Conservation (phyloP, 1,284 basidiomycete genomes). For the Boletellus deceptivus region DNA sequence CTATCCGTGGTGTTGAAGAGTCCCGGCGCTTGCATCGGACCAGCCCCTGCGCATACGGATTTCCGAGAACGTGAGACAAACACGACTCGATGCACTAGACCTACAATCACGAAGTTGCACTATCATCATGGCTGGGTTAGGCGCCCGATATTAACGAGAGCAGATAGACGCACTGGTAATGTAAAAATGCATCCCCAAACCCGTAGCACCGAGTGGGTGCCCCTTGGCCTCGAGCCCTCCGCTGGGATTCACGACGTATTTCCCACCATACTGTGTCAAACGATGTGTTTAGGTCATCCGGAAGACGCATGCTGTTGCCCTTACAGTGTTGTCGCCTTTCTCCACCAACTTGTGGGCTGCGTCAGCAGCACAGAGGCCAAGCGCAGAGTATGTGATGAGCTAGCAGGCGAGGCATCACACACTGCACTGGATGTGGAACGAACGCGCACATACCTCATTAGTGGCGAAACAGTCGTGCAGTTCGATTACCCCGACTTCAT, state of each 20-base stretch:
- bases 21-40: conserved; percentile 77
- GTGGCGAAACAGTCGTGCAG: conserved; percentile 86
- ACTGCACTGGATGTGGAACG: background rate
- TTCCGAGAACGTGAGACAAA: background rate
- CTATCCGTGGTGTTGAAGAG: conserved; percentile 60
- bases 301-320: background rate
- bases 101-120: conserved; percentile 75
- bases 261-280: conserved; percentile 55
- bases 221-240: conserved; percentile 88
- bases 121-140: conserved; percentile 24
- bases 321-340: conserved; percentile 74
- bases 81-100: conserved; percentile 16
- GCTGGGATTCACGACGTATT: conserved; percentile 85
- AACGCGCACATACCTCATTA: conserved; percentile 47
- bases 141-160: background rate
- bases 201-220: conserved; percentile 82
- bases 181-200: conserved; percentile 86
- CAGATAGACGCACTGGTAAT: conserved; percentile 62
- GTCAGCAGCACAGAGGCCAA: conserved; percentile 68
- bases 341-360: conserved; percentile 75
- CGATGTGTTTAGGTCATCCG: background rate
- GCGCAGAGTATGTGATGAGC: conserved; percentile 78
- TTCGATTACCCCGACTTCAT: conserved; percentile 79
- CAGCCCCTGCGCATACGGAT: conserved; percentile 55
- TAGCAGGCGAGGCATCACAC: background rate